phyloP scores from a whole-genome alignment of 2,329 filamentous ascomycete species.

The Cladophialophora yegresii region DNA sequence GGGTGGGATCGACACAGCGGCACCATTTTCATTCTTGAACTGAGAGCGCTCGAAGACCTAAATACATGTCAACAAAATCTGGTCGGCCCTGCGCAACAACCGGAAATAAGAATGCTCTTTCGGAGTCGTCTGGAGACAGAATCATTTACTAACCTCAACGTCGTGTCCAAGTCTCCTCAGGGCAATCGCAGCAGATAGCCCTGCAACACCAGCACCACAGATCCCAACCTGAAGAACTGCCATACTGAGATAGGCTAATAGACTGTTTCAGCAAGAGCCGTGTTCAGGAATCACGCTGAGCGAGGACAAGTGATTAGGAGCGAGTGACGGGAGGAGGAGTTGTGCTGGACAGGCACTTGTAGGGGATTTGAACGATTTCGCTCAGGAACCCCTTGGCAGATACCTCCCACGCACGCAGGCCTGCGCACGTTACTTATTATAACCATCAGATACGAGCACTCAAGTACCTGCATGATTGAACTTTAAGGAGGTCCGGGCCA shows the following conservation, averaged over 20 bases:
- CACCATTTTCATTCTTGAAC: constrained; percentile 42
- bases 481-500: constrained; percentile 15
- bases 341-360: background rate
- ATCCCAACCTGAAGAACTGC: constrained; percentile 34
- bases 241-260: background rate
- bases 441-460: background rate
- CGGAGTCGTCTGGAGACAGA: background rate
- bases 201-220: constrained; percentile 43
- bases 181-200: constrained; percentile 41
- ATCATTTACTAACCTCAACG: constrained; percentile 38
- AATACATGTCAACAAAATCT: background rate
- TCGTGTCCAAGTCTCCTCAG: constrained; percentile 41
- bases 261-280: background rate
- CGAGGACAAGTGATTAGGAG: background rate
- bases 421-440: constrained; percentile 10
- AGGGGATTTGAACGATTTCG: background rate
- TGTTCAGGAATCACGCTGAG: background rate
- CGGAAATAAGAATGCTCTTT: background rate
- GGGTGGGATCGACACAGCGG: constrained; percentile 41
- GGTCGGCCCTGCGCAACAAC: background rate
- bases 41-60: constrained; percentile 41
- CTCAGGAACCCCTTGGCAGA: background rate
- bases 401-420: background rate
- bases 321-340: background rate
- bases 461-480: background rate